Conservation (phyloP, 2,329 filamentous ascomycete species). For the Claviceps purpurea region DNA sequence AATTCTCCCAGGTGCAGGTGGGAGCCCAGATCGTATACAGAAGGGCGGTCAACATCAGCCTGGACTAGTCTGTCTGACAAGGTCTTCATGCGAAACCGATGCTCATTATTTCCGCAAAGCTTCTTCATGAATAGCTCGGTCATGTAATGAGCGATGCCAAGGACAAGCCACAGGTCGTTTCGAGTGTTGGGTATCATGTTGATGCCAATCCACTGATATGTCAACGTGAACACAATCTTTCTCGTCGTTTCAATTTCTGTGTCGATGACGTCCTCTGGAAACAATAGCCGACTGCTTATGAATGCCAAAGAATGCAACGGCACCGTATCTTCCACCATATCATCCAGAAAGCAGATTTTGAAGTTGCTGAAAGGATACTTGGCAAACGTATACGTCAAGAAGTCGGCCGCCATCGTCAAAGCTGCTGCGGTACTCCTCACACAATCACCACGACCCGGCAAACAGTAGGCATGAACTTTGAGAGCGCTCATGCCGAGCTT, state of each 20-base stretch:
- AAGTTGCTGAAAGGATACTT: slow-evolving; percentile 87
- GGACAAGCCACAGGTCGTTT: slow-evolving; percentile 74
- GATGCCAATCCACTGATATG: slow-evolving; percentile 88
- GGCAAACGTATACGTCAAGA: slow-evolving; percentile 76
- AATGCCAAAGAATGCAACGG: slow-evolving; percentile 75
- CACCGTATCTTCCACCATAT: slow-evolving; percentile 61
- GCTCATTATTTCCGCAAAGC: slow-evolving; percentile 88
- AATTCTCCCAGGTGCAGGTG: slow-evolving; percentile 67
- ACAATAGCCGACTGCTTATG: slow-evolving; percentile 75
- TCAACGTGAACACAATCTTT: slow-evolving; percentile 67
- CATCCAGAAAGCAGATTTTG: slow-evolving; percentile 89
- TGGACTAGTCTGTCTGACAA: slow-evolving; percentile 73
- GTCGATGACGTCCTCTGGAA: slow-evolving; percentile 74
- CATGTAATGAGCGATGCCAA: slow-evolving; percentile 89
- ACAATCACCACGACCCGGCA: slow-evolving; percentile 70
- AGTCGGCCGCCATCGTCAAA: slow-evolving; percentile 77
- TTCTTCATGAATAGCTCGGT: slow-evolving; percentile 84
- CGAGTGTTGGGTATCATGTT: slow-evolving; percentile 76
- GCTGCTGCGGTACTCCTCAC: slow-evolving; percentile 78
- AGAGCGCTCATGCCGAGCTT: slow-evolving; percentile 79
- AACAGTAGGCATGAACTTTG: slow-evolving; percentile 80
- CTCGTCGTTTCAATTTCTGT: slow-evolving; percentile 71
- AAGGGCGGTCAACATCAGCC: slow-evolving; percentile 68
- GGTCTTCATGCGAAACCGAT: slow-evolving; percentile 77
- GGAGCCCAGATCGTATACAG: slow-evolving; percentile 66